A percentile compares a stretch with the other conserved stretches of the same genome.
Conservation (phyloP, 1,284 basidiomycete genomes). For the Ganoderma lucidum region DNA sequence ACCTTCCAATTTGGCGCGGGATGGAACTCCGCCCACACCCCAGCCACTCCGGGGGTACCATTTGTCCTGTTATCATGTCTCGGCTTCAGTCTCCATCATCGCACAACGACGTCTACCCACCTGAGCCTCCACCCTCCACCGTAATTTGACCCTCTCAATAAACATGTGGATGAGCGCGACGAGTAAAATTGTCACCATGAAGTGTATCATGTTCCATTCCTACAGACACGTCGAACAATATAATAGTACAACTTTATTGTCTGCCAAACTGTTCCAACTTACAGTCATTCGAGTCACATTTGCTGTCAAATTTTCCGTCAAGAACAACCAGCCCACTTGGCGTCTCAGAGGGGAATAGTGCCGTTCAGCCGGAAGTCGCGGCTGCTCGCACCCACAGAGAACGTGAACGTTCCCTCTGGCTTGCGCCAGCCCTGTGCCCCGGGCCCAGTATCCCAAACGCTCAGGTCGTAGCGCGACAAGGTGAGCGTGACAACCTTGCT, state of each 20-base stretch:
- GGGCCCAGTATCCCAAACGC: slow-evolving; percentile 57
- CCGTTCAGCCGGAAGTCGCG: slow-evolving; percentile 46
- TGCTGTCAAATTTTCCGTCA: no score
- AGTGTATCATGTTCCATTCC: no score
- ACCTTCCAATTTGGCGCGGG: background rate
- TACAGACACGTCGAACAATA: no score
- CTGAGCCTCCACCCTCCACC: no score
- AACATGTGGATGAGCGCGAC: slow-evolving; percentile 19
- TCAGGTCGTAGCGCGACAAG: slow-evolving; percentile 53
- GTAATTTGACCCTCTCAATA: no score
- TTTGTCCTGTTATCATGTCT: background rate
- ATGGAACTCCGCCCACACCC: background rate
- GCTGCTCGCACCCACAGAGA: slow-evolving; percentile 62
- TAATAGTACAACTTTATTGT: no score
- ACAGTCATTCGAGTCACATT: no score
- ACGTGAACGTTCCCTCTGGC: slow-evolving; percentile 52
- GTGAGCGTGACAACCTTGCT: slow-evolving; percentile 46
- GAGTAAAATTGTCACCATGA: background rate
- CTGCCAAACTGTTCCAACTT: no score
- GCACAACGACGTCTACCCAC: background rate
- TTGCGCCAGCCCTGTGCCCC: slow-evolving; percentile 60
- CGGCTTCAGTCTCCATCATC: background rate
- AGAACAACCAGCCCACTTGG: no score
- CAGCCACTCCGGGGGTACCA: background rate
- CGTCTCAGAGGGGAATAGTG: slow-evolving; percentile 36